Base-by-base conservation (phyloP, 768 basidiomycete genomes). In the Phylloporus rhodoxanthus region DNA sequence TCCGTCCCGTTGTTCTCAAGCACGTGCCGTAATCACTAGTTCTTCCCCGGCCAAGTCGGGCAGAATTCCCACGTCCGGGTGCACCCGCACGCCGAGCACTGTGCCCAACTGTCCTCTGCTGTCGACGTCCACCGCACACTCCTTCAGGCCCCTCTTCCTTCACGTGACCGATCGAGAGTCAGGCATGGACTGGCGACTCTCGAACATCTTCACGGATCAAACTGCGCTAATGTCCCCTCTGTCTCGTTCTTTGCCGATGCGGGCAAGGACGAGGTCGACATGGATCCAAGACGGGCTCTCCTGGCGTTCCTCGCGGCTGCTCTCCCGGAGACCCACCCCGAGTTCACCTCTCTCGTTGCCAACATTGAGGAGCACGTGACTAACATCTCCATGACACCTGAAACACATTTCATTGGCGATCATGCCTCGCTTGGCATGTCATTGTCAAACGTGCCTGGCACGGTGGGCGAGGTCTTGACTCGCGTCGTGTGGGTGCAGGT, bases 401-500 rank as follows among this genome's bases (percentile, higher is more conserved):
- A 71, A 41, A 54, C 66, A 1, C 66, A 75, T 55, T 71, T 84
- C 48, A 73, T 81, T 45, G 75, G 79, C 15, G 72, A 64, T 0
- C 65, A 70, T 20, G 71, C 67, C 19, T 68, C 73, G 11, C 53
- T 70, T 26, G 71, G 72, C 32, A 64, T 57, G 66, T 45, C 51
- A 0, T 25, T 62, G 29, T 51, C 54, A 46, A 62, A 57, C 19
- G 87, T 88, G 14, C 90, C 89, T 7, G 87, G 85, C 52, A 66
- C 92, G 2, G 77, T 91, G 48, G 82, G 76, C 56, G 85, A 91
- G 9, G 91, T 92, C 61, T 87, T 89, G 71, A 83, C 83, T 2
- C 78, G 76, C 50, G 68, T 93, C 50, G 86, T 84, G 0, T 94
- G 91, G 64, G 73, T 89, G 17, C 90, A 94, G 63, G 82, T 92